Evolutionary conservation across 306 rosid genomes (phyloP), one percentile per base, ranked within the genome.

Genomic region (Vachellia pachyceras): DNA sequence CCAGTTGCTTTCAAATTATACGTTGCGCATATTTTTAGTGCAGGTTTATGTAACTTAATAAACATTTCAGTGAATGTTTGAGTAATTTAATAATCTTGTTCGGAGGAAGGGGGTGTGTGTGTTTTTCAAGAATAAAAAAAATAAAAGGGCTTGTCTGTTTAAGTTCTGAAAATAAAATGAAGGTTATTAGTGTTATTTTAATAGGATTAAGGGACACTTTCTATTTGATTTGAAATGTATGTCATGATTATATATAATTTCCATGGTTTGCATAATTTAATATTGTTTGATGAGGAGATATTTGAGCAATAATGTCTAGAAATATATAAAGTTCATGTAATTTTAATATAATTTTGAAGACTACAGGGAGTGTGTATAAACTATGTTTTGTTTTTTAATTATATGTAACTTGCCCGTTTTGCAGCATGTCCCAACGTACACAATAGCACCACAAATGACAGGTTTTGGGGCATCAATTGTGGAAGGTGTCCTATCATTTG

Each of bases 381-480:
- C 6, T 6, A 6, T 54, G 22, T 54, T 17, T n/a, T 17, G 0
- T 1, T 18, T n/a, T n/a, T 54, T n/a, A 54, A n/a, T 18, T 54
- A 17, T 54, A 54, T 17, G 0, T n/a, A 5, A 54, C 60, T 18
- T n/a, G 12, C 3, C 61, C 3, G 7, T 18, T 55, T 9, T 20
- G 29, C 86, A 92, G 98, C 97, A 84, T 69, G 88, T 93, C 29
- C 95, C 93, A 50, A 84, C 89, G 23, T 88, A 88, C 68, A 29
- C 78, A 0, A 91, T 95, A 40, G 89, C 95, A 5, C 93, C 85
- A 76, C 94, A 93, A 75, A 95, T 95, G 93, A 93, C 98, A 5
- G 99, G 97, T 10, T 95, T 95, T 70, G 98, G 98, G 80, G 99
- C 99, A 44, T 91, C 99, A 0, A 29, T 93, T 13, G 63, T 95